Evolutionary conservation across 2,329 filamentous ascomycete species (phyloP), one percentile per base, ranked within the genome.

Genomic region (Colletotrichum sp.): DNA sequence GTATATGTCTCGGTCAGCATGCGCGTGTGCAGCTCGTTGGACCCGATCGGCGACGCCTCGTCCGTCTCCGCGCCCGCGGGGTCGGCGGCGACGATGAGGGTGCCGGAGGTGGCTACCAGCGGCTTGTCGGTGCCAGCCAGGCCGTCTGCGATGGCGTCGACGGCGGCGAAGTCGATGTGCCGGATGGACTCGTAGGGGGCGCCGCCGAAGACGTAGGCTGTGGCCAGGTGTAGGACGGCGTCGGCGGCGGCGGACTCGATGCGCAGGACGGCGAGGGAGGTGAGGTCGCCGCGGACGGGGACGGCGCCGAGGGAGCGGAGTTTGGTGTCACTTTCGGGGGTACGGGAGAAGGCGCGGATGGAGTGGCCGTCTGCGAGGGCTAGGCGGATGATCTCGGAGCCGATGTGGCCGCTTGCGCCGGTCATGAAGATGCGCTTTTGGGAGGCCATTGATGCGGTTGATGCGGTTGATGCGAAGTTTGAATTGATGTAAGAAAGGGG

Each of bases 211-310:
- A 81, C 77, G 65, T 84, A 82, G 21, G 84, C 78, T 69, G 83
- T 81, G 6, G 85, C 88, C 8, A 89, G 82, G 75, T 87, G 85
- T 6, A 89, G 79, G 8, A 89, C 85, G n/a, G 82, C 79, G 71
- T 89, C 86, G 8, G 87, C 86, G 12, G 80, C 74, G n/a, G 82
- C 77, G 63, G 83, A 83, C 77, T 88, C 85, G 16, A 75, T 34
- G 3, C 81, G 81, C 6, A 90, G 82, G 4, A 86, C 77, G 26
- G 86, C 83, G 52, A 85, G 81, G 12, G 84, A 80, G 4, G 76
- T 75, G 5, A 89, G 82, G 77, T 86, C 83, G 3, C 87, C 88
- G 34, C 85, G 83, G 6, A 87, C 79, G 3, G 85, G 83, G 1
- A 78, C 80, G 1, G 83, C 88, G 55, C 87, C 87, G 6, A 86